Evolutionary conservation across 768 basidiomycete species (phyloP), one percentile per base, ranked within the genome.

Genomic region (Paxillus rubicundulus): DNA sequence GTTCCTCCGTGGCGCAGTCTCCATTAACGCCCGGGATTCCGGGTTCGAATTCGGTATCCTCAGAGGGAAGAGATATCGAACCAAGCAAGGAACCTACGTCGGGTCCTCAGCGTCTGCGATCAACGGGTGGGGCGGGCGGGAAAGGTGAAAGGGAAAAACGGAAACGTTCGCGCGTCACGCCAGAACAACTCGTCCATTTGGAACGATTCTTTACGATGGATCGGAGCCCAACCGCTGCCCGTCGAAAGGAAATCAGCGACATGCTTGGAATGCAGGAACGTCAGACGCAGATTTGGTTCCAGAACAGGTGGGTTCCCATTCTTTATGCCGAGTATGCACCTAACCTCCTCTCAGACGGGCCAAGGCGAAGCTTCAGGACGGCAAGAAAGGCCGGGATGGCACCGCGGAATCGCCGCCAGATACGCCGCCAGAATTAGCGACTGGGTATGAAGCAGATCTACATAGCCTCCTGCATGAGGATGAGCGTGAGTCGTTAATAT

Each of bases 211-310:
- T 92, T 64, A 68, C 80, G 12, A 61, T 70, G 45, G 87, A 91
- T 65, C 77, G 84, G 39, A 87, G 82, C 63, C 90, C 90, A 9
- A 86, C 86, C 3, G 84, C 86, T 2, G 77, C 78, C 10, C 78
- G 82, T 45, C 76, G 90, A 39, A 81, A 82, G 49, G 89, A 90
- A 60, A 89, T 92, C 47, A 82, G 86, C 52, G 79, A 84, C 21
- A 67, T 81, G 50, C 74, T 92, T 5, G 87, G 87, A 14, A 90
- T 92, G 86, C 81, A 87, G 46, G 90, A 92, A 70, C 83, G 89
- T 34, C 90, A 92, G 74, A 90, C 87, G 0, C 90, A 92, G 69
- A 87, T 92, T 43, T 92, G 90, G 90, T 92, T 91, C 61, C 89
- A 92, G 66, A 92, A 92, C 64, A 76, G 89, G 89, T 60, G 24